These are phyloP conservation scores for Jacaranda copaia DNA, from an alignment of 257 asterid species.

Conservation along the genomic window DNA sequence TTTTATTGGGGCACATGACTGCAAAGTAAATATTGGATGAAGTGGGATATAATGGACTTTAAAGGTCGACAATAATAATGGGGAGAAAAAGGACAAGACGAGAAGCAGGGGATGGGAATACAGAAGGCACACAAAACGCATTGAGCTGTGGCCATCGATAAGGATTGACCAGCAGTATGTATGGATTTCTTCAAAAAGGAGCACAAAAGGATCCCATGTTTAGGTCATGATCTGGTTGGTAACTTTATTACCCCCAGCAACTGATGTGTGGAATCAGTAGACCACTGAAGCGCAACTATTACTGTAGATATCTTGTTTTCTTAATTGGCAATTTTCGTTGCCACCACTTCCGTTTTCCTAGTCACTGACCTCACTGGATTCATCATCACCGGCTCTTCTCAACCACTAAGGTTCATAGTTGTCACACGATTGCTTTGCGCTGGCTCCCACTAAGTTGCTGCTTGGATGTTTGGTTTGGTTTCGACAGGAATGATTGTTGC, in stretches of 20 bases:
- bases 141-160: conserved; percentile 1
- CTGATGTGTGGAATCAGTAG: conserved; percentile 4
- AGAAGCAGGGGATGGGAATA: background rate
- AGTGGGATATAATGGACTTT: too few relatives aligned
- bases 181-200: background rate
- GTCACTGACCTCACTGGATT: background rate
- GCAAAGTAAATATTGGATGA: too few relatives aligned
- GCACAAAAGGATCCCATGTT: too few relatives aligned
- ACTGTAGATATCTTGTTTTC: background rate
- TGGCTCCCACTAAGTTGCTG: background rate
- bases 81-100: too few relatives aligned
- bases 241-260: background rate
- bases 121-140: background rate
- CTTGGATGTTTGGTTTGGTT: background rate
- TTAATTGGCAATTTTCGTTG: background rate
- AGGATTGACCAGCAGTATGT: background rate
- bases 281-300: background rate
- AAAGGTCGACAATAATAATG: too few relatives aligned
- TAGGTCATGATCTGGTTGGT: background rate
- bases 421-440: too few relatives aligned
- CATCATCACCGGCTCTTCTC: background rate
- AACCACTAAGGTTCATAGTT: background rate
- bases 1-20: too few relatives aligned
- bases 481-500: background rate
- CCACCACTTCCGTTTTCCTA: background rate